Percentiles rank a stretch among this genome's conserved stretches.
These are phyloP conservation scores for Tricholoma hemisulphureum DNA, from an alignment of 768 basidiomycete species.

Conservation along the genomic window DNA sequence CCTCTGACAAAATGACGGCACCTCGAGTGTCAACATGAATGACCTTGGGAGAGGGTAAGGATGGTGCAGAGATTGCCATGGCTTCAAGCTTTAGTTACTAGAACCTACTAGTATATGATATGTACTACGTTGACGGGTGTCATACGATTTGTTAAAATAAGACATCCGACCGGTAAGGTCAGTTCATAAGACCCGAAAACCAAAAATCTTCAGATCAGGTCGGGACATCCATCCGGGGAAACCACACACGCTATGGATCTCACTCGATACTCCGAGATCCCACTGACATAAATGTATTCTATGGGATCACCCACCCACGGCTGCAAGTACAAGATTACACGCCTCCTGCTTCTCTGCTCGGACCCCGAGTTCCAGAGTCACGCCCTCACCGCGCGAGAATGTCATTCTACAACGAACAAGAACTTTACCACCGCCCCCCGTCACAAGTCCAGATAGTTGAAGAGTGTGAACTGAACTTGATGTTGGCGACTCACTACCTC, in stretches of 20 bases:
- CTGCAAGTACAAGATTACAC: slow-evolving; percentile 84
- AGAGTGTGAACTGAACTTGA: slow-evolving; percentile 90
- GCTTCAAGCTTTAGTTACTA: too few species aligned
- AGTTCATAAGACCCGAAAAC: slow-evolving; percentile 12
- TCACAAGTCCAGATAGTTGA: slow-evolving; percentile 86
- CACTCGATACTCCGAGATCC: slow-evolving; percentile 3
- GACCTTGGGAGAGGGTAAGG: slow-evolving; percentile 77
- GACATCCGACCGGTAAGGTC: slow-evolving; percentile 16
- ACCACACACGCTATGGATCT: too few species aligned
- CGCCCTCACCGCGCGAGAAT: slow-evolving; percentile 83
- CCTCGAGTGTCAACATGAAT: slow-evolving; percentile 96
- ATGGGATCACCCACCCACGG: slow-evolving; percentile 65
- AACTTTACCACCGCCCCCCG: slow-evolving; percentile 94
- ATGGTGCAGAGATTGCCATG: slow-evolving; percentile 46
- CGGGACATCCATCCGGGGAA: neutral
- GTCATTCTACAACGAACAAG: slow-evolving; percentile 96
- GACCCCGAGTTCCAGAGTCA: slow-evolving; percentile 88
- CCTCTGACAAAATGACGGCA: slow-evolving; percentile 89
- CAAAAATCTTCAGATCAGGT: neutral
- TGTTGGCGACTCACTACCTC: slow-evolving; percentile 81
- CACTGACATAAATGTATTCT: slow-evolving; percentile 6
- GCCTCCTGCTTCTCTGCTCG: slow-evolving; percentile 89
- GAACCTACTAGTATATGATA: too few species aligned
- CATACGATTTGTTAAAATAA: slow-evolving; percentile 28
- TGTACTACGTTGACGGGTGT: slow-evolving; percentile 12